Evolutionary conservation across 352 stramenopile genomes (phyloP).

Genomic region (Globisporangium apiculatum): DNA sequence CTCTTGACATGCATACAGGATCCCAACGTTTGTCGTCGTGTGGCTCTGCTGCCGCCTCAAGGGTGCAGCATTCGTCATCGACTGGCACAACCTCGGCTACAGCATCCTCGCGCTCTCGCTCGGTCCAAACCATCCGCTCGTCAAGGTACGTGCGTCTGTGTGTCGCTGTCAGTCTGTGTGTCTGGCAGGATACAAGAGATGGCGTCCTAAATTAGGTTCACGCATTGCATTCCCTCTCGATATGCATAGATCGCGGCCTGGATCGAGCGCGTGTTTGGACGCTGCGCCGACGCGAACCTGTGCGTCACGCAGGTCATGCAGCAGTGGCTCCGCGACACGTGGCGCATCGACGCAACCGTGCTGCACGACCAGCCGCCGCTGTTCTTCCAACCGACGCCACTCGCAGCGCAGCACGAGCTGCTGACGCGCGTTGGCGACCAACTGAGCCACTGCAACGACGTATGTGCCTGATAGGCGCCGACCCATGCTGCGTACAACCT

Average conservation of each 20-base stretch:
- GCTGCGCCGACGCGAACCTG: conserved; percentile 91
- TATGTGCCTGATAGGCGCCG: conserved; percentile 14
- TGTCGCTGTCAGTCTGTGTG: neutral
- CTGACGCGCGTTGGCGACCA: conserved; percentile 76
- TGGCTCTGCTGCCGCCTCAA: conserved; percentile 73
- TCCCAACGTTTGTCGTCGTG: conserved; percentile 93
- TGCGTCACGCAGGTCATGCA: conserved; percentile 97
- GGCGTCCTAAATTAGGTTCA: too few species aligned
- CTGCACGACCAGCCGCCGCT: conserved; percentile 94
- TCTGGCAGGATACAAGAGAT: too few species aligned
- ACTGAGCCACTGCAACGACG: conserved; percentile 65
- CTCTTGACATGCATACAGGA: conserved; percentile 27
- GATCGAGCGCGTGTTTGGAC: conserved; percentile 87
- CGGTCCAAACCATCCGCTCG: conserved; percentile 46
- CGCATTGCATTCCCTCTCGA: too few species aligned
- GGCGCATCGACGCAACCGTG: conserved; percentile 81
- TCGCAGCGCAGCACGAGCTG: conserved; percentile 88
- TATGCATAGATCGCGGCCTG: conserved; percentile 56
- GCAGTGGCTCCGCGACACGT: conserved; percentile 88
- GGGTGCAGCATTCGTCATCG: conserved; percentile 92
- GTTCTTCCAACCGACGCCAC: conserved; percentile 87
- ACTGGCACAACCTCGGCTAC: conserved; percentile 99
- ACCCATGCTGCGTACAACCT: too few species aligned
- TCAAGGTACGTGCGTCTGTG: conserved; percentile 26
- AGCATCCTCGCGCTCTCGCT: conserved; percentile 91